A percentile compares a stretch with the other conserved stretches of the same genome.
Conservation (phyloP, 225 moss, liverwort and hornwort genomes). For the Takakia lepidozioides region DNA sequence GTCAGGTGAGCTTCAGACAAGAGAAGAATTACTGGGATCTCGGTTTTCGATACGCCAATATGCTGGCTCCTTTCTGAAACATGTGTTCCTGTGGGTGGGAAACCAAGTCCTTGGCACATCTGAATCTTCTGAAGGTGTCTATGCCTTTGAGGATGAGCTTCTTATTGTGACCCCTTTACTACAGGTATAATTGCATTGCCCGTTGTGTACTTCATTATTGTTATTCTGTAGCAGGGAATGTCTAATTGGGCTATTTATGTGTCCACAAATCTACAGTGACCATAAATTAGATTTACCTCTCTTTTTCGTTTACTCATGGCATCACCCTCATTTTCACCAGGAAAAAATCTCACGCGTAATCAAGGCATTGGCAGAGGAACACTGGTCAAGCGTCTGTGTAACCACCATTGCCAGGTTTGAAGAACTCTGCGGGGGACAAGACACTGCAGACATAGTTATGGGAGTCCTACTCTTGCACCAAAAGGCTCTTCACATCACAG, state of each 20-base stretch:
- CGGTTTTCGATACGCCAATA: conserved; percentile 48
- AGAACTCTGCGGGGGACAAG: conserved; percentile 74
- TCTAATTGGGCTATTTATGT: not conserved
- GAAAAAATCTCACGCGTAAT: conserved; percentile 50
- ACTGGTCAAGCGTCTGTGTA: conserved; percentile 50
- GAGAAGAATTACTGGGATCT: conserved; percentile 58
- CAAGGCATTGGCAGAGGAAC: conserved; percentile 42
- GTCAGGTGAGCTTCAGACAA: conserved; percentile 75
- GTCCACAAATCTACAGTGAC: not conserved
- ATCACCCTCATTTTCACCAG: conserved; percentile 22
- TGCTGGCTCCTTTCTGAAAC: conserved; percentile 47
- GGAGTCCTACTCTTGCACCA: conserved; percentile 40
- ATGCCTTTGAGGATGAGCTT: conserved; percentile 37
- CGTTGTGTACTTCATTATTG: too few relatives aligned
- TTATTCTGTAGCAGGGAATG: not conserved
- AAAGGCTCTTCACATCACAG: conserved; percentile 40
- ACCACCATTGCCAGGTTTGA: conserved; percentile 61
- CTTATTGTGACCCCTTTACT: conserved; percentile 67
- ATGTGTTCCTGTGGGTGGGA: conserved; percentile 67
- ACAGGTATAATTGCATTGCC: conserved; percentile 60
- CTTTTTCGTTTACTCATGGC: not conserved
- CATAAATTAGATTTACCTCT: not conserved
- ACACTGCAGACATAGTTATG: conserved; percentile 62
- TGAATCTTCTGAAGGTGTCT: conserved; percentile 20
- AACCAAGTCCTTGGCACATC: conserved; percentile 35